These are phyloP conservation scores for Dactylellina drechsleri DNA, from an alignment of 2,329 filamentous ascomycete species.

Conservation along the genomic window DNA sequence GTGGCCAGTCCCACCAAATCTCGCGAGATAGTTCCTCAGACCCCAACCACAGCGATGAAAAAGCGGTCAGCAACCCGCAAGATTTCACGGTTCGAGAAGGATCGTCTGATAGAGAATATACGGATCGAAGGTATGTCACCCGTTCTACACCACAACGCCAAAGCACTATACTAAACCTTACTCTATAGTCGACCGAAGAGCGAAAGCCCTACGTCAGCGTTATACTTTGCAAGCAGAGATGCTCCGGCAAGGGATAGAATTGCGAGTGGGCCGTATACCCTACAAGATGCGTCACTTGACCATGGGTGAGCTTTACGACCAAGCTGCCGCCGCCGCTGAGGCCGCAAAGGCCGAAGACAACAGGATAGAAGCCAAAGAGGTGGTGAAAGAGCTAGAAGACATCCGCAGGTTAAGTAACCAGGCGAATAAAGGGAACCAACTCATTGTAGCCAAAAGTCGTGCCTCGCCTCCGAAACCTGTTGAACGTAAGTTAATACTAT, in stretches of 20 bases:
- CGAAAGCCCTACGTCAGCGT: slow-evolving; percentile 41
- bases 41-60: slow-evolving; percentile 33
- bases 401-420: slow-evolving; percentile 39
- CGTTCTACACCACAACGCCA: neutral
- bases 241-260: slow-evolving; percentile 46
- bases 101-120: slow-evolving; percentile 51
- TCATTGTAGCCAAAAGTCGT: slow-evolving; percentile 42
- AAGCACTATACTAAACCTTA: neutral
- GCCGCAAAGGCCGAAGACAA: slow-evolving; percentile 16
- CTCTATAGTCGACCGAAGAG: slow-evolving; percentile 33
- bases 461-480: slow-evolving; percentile 31
- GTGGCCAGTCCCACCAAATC: neutral
- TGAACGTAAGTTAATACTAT: slow-evolving; percentile 13
- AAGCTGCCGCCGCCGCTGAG: slow-evolving; percentile 22
- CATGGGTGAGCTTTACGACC: slow-evolving; percentile 50
- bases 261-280: slow-evolving; percentile 42
- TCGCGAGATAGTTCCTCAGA: slow-evolving; percentile 25
- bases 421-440: slow-evolving; percentile 4
- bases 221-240: slow-evolving; percentile 51
- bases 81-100: slow-evolving; percentile 53
- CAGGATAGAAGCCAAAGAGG: slow-evolving; percentile 25
- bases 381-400: slow-evolving; percentile 40
- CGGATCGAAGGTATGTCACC: slow-evolving; percentile 40
- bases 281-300: slow-evolving; percentile 53
- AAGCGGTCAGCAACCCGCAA: slow-evolving; percentile 17